A percentile compares a stretch with the other conserved stretches of the same genome.
These are phyloP conservation scores for Russula olivacea DNA, from an alignment of 768 basidiomycete species.

Conservation along the genomic window DNA sequence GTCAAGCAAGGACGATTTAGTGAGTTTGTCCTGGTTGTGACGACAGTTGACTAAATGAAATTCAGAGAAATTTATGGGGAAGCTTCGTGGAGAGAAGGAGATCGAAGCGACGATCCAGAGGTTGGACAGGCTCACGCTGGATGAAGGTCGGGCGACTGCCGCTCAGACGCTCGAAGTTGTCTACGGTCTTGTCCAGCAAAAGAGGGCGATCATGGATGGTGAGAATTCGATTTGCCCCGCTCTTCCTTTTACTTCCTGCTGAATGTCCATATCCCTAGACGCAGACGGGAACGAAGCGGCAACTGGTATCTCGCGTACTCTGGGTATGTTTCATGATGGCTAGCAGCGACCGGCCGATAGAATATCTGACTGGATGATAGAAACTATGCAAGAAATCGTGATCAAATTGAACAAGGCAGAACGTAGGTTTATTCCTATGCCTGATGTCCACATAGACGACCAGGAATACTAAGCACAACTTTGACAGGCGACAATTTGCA, in stretches of 20 bases:
- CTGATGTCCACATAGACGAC: no score
- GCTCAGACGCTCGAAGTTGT: conserved; percentile 6
- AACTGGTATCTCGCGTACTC: neutral
- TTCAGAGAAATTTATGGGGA: conserved; percentile 4
- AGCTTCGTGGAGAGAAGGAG: conserved; percentile 4
- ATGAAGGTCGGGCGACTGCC: neutral
- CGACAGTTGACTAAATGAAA: neutral
- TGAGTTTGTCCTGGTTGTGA: neutral
- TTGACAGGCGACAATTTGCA: neutral
- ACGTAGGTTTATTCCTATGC: neutral
- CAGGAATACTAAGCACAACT: neutral
- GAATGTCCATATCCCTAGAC: neutral
- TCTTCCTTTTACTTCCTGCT: neutral
- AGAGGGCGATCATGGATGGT: conserved; percentile 1
- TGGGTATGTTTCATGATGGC: neutral
- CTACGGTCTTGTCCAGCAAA: neutral
- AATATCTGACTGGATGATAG: neutral
- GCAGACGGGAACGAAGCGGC: neutral
- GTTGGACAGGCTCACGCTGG: neutral
- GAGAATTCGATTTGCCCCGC: neutral
- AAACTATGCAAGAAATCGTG: neutral
- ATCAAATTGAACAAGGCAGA: neutral
- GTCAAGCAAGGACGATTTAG: conserved; percentile 1
- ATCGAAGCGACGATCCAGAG: neutral
- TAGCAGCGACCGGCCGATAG: neutral